Conservation (phyloP, 169 alveolate species). For the Eimeria praecox region DNA sequence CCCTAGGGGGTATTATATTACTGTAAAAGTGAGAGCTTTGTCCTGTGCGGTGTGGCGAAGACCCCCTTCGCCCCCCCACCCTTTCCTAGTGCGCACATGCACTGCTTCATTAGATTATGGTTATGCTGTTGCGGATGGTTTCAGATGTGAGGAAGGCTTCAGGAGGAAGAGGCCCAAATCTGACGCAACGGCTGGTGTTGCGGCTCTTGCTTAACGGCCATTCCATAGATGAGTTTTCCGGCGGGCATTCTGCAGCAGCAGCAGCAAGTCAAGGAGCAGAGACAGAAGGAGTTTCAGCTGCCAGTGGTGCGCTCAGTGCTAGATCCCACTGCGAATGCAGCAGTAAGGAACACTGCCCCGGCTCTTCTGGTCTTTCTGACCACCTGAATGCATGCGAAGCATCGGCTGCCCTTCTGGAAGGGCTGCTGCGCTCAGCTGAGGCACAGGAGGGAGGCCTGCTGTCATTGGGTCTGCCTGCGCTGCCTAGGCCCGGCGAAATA, state of each 20-base stretch:
- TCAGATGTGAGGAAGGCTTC: constrained; percentile 56
- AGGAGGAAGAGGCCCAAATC: constrained; percentile 54
- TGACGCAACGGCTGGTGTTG: constrained; percentile 47
- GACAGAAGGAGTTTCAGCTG: not conserved
- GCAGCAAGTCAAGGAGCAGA: not conserved
- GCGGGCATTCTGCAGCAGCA: constrained; percentile 55
- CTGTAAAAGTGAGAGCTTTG: not conserved
- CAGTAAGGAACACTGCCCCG: not conserved
- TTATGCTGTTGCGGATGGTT: constrained; percentile 12
- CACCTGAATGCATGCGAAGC: constrained; percentile 24
- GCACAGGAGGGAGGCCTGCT: constrained; percentile 3
- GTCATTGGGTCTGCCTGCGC: constrained; percentile 14
- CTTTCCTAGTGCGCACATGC: not conserved
- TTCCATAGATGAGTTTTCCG: constrained; percentile 38
- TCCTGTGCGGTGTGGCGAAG: not conserved
- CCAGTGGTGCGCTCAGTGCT: not conserved
- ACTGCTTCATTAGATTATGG: not conserved
- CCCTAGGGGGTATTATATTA: no score
- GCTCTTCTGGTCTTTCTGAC: constrained; percentile 21
- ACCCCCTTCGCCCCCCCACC: no score
- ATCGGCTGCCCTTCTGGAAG: constrained; percentile 39
- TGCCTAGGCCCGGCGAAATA: constrained; percentile 17
- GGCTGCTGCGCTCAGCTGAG: constrained; percentile 22
- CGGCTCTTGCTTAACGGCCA: constrained; percentile 27
- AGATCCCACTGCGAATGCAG: not conserved